phyloP scores from a whole-genome alignment of 352 stramenopile genomes.

The Albugo laibachii region DNA sequence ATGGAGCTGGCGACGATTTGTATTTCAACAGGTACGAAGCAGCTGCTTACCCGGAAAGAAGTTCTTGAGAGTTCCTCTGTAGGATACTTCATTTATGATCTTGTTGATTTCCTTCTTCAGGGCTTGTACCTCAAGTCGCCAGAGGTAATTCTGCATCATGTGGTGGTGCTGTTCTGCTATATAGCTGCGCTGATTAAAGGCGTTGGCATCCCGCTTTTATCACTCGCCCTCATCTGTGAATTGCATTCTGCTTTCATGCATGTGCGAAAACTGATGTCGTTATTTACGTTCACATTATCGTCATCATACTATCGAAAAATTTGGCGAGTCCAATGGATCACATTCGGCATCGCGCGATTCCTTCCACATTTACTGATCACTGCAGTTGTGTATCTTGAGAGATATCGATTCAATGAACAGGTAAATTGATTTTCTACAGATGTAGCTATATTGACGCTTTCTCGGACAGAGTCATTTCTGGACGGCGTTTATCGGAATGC shows the following conservation, averaged over 20 bases:
- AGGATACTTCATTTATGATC: constrained; percentile 67
- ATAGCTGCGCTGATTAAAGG: constrained; percentile 55
- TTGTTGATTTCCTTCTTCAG: constrained; percentile 59
- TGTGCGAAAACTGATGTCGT: constrained; percentile 35
- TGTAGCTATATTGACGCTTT: not conserved
- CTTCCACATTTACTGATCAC: constrained; percentile 23
- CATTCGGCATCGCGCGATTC: constrained; percentile 22
- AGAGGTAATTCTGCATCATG: constrained; percentile 48
- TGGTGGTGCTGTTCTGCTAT: constrained; percentile 65
- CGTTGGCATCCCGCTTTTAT: constrained; percentile 45
- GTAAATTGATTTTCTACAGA: constrained; percentile 5
- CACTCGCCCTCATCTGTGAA: constrained; percentile 46
- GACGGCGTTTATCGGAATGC: constrained; percentile 55
- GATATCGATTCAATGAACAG: constrained; percentile 19
- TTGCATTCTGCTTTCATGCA: constrained; percentile 69
- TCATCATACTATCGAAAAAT: constrained; percentile 18
- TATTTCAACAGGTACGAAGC: constrained; percentile 29
- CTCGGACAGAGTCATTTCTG: constrained; percentile 24
- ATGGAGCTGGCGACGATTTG: constrained; percentile 31
- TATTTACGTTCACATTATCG: constrained; percentile 30
- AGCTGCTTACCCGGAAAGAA: not conserved
- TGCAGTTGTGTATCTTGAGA: constrained; percentile 22
- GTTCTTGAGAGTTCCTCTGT: not conserved
- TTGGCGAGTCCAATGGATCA: constrained; percentile 33
- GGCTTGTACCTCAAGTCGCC: constrained; percentile 48